phyloP scores from a whole-genome alignment of 2,329 filamentous ascomycete species.

The Trichoderma arundinaceum region DNA sequence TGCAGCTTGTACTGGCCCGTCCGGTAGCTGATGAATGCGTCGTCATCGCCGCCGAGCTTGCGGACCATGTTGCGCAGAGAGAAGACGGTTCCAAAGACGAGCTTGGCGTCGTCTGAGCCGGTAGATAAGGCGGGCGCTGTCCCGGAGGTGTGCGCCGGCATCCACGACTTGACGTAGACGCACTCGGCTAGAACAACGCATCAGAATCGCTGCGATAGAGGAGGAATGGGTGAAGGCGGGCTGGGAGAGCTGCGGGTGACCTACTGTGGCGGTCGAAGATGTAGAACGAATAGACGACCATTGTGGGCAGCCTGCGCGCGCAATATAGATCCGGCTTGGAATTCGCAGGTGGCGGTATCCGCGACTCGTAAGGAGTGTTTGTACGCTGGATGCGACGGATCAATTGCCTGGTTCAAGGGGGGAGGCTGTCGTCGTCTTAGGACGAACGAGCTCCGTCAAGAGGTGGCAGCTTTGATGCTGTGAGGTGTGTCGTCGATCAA shows the following conservation, averaged over 20 bases:
- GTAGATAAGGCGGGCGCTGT: slow-evolving; percentile 34
- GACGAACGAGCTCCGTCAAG: slow-evolving; percentile 8
- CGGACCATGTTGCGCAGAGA: slow-evolving; percentile 95
- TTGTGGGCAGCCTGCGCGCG: slow-evolving; percentile 50
- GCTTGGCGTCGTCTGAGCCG: slow-evolving; percentile 83
- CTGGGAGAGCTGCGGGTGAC: slow-evolving; percentile 37
- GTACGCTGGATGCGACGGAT: neutral
- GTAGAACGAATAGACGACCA: slow-evolving; percentile 97
- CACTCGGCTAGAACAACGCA: slow-evolving; percentile 76
- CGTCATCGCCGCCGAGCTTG: slow-evolving; percentile 91
- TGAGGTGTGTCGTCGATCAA: slow-evolving; percentile 1
- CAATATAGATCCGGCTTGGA: neutral
- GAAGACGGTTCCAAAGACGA: slow-evolving; percentile 97
- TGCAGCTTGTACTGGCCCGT: slow-evolving; percentile 97
- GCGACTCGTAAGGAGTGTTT: neutral
- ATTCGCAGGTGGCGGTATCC: neutral
- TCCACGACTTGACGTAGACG: slow-evolving; percentile 92
- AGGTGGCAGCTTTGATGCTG: slow-evolving; percentile 7
- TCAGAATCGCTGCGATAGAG: slow-evolving; percentile 26
- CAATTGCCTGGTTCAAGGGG: neutral
- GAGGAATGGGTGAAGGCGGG: neutral
- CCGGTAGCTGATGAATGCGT: slow-evolving; percentile 92
- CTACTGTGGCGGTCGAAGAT: slow-evolving; percentile 98
- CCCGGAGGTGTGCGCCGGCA: slow-evolving; percentile 48
- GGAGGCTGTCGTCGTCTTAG: neutral